Conservation (phyloP, 805 yeast genomes). For the Teunomyces pallodes region DNA sequence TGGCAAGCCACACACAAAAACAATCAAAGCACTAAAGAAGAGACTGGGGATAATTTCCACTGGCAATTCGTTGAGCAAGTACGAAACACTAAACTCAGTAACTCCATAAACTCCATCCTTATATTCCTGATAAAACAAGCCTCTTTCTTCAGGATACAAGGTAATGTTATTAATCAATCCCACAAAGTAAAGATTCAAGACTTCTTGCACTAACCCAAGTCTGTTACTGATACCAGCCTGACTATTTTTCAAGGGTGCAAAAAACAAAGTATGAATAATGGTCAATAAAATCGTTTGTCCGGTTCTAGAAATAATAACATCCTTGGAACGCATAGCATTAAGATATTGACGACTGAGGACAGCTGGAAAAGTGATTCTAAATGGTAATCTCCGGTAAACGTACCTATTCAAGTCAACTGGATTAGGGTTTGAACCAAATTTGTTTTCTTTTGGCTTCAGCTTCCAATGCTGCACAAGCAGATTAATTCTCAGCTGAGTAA, state of each 20-base stretch:
- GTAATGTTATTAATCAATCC: constrained; percentile 80
- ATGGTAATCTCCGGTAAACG: constrained; percentile 24
- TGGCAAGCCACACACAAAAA: constrained; percentile 72
- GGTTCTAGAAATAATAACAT: constrained; percentile 61
- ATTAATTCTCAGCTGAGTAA: constrained; percentile 19
- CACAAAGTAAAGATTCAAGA: constrained; percentile 67
- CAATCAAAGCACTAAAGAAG: constrained; percentile 59
- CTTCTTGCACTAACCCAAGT: constrained; percentile 74
- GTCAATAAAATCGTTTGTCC: constrained; percentile 65
- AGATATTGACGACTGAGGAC: constrained; percentile 32
- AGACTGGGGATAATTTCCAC: constrained; percentile 60
- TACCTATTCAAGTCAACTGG: constrained; percentile 43
- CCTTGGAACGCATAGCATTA: constrained; percentile 40
- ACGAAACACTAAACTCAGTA: constrained; percentile 58
- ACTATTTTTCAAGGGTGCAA: constrained; percentile 39
- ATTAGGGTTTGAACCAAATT: constrained; percentile 30
- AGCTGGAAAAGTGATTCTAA: constrained; percentile 25
- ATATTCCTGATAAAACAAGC: constrained; percentile 75
- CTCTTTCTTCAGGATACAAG: constrained; percentile 69
- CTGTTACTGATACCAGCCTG: constrained; percentile 60
- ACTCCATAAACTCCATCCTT: constrained; percentile 70
- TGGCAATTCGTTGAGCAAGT: constrained; percentile 63
- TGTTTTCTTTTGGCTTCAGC: not conserved
- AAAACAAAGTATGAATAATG: constrained; percentile 63
- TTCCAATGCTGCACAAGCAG: constrained; percentile 30